A percentile compares a stretch with the other conserved stretches of the same genome.
Evolutionary conservation across 2,329 filamentous ascomycete genomes (phyloP).

Genomic region (Clarireedia hainanense): DNA sequence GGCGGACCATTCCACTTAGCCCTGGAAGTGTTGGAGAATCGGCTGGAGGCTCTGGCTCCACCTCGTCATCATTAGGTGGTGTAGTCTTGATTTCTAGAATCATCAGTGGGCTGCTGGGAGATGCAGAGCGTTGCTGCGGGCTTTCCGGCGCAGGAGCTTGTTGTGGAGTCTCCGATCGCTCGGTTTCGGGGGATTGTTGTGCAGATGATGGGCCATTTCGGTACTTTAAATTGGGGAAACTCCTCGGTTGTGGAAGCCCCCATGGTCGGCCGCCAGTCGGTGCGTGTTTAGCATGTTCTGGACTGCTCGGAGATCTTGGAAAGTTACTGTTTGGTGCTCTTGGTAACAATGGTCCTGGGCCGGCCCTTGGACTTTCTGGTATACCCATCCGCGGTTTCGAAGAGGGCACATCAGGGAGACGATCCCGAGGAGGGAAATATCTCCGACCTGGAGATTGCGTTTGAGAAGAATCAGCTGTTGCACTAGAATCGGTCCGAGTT

Average conservation of each 20-base stretch:
- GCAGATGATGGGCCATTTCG: constrained; percentile 19
- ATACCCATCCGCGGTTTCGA: constrained; percentile 11
- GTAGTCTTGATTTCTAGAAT: constrained; percentile 5
- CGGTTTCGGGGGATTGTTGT: constrained; percentile 24
- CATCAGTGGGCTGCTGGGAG: not conserved
- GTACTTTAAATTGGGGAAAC: constrained; percentile 19
- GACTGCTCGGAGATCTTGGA: constrained; percentile 13
- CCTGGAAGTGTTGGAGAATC: constrained; percentile 77
- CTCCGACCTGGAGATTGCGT: constrained; percentile 39
- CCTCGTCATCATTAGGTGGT: not conserved
- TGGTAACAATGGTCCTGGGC: constrained; percentile 20
- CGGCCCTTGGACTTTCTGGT: constrained; percentile 13
- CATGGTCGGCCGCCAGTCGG: constrained; percentile 3
- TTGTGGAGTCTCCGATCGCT: constrained; percentile 23
- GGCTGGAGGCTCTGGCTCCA: constrained; percentile 11
- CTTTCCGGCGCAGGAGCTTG: not conserved
- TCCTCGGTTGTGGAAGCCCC: constrained; percentile 10
- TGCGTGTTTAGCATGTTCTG: constrained; percentile 1
- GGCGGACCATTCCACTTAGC: constrained; percentile 72
- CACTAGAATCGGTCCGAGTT: constrained; percentile 39
- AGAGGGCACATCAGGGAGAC: constrained; percentile 14
- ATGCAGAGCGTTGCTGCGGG: constrained; percentile 1
- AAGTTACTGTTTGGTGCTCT: constrained; percentile 19
- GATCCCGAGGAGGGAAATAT: constrained; percentile 30
- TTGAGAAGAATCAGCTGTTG: constrained; percentile 29